Conservation (phyloP, 2,329 filamentous ascomycete species). For the Neopestalotiopsis rosae region DNA sequence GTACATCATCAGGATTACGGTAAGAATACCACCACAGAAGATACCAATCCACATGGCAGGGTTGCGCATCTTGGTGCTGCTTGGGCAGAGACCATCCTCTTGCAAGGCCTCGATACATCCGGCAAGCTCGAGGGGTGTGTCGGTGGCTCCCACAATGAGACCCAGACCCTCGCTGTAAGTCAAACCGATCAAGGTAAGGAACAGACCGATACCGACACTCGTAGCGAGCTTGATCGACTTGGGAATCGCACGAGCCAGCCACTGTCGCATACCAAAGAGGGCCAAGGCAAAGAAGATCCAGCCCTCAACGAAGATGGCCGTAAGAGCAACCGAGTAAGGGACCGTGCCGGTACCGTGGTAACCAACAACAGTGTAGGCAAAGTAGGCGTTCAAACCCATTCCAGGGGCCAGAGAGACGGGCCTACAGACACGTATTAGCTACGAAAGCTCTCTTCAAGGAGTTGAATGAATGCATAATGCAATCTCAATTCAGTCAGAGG, state of each 20-base stretch:
- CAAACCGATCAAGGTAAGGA: conserved; percentile 76
- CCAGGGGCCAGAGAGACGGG: conserved; percentile 75
- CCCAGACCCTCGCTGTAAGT: conserved; percentile 86
- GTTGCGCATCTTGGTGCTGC: conserved; percentile 76
- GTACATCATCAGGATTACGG: conserved; percentile 82
- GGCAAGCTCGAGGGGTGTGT: conserved; percentile 76
- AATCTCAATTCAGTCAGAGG: not conserved
- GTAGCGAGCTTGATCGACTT: conserved; percentile 86
- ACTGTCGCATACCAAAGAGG: conserved; percentile 81
- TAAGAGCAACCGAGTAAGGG: conserved; percentile 77
- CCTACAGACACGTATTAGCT: conserved; percentile 30
- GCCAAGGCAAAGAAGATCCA: conserved; percentile 84
- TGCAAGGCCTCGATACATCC: conserved; percentile 60
- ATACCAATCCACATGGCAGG: conserved; percentile 88
- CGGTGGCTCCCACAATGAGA: conserved; percentile 69
- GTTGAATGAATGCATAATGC: too few species aligned
- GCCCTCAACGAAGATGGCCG: conserved; percentile 87
- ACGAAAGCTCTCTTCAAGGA: not conserved
- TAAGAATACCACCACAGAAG: conserved; percentile 83
- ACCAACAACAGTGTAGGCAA: conserved; percentile 77
- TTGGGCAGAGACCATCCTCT: conserved; percentile 62
- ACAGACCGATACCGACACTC: conserved; percentile 84
- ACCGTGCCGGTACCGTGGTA: conserved; percentile 75
- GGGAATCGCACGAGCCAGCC: conserved; percentile 84
- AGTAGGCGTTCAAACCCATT: conserved; percentile 88